Base-by-base conservation (phyloP, 1,284 basidiomycete species). In the Kwoniella shivajii region DNA sequence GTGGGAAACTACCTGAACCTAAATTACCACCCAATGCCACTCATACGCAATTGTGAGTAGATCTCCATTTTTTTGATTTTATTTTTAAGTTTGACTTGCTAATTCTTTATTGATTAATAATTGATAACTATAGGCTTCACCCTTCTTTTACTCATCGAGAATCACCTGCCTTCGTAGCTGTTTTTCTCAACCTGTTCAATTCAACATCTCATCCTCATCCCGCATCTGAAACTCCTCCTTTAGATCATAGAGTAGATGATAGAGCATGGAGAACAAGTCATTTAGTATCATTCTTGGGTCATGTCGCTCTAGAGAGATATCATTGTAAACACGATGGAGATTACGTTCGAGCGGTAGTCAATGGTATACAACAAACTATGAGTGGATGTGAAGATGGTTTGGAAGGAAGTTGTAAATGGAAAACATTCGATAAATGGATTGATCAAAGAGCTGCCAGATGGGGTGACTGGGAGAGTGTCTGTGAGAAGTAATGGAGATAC, bases 91-190 rank as follows among this genome's bases (percentile, higher is more conserved):
- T 46, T 29, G n/a, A 1, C 1, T 18, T 24, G 11, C 6, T 16
- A n/a, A 36, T 36, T 36, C n/a, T 36, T 9, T 36, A 36, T n/a
- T 36, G 33, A 36, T 36, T 9, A 16, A 6, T 42, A 11, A 7
- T 22, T 26, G 56, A 34, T 44, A 2, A 72, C 30, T 20, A 37
- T 26, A 79, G 64, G 37, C 69, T 81, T 18, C 76, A 76, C 66
- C 65, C 74, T 6, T 79, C 75, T 39, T 78, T 80, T 61, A 79
- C 79, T 0, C 79, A 80, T 57, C 72, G 79, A 26, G 79, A 81
- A 63, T 80, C 80, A 11, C 78, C 79, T 2, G 78, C 77, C 1
- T 72, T 80, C 60, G 78, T 76, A 13, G 69, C 78, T 3, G 71
- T 74, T 36, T 78, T 79, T 39, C 66, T 81, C 27, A 79, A 79